phyloP scores from a whole-genome alignment of 257 asterid species.

The Primulina eburnea region DNA sequence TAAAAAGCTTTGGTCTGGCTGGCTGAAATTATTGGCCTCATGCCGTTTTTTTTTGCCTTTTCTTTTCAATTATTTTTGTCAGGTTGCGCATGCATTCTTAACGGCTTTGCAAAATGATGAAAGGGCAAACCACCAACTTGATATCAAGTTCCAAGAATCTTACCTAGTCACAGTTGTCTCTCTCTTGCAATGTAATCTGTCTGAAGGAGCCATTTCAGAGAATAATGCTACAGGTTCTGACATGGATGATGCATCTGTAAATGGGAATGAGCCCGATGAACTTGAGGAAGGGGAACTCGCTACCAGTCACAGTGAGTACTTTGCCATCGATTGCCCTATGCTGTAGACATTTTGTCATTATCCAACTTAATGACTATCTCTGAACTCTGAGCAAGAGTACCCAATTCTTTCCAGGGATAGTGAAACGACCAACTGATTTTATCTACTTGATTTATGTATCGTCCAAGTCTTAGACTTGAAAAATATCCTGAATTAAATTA shows the following conservation, averaged over 20 bases:
- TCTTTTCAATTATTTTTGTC: constrained; percentile 27
- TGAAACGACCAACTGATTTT: neutral
- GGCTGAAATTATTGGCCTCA: neutral
- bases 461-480: constrained; percentile 2
- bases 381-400: neutral
- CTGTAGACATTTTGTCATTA: neutral
- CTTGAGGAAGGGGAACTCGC: constrained; percentile 98
- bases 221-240: constrained; percentile 37
- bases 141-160: constrained; percentile 96
- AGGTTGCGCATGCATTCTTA: constrained; percentile 89
- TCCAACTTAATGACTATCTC: neutral
- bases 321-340: constrained; percentile 3
- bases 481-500: constrained; percentile 9
- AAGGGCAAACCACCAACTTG: constrained; percentile 92
- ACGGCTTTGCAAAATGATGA: constrained; percentile 95
- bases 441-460: constrained; percentile 19
- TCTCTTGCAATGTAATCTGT: constrained; percentile 82
- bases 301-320: constrained; percentile 61
- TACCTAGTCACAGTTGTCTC: constrained; percentile 79
- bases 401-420: neutral
- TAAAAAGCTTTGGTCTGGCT: constrained; percentile 18
- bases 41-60: neutral
- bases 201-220: constrained; percentile 85
- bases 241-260: constrained; percentile 32
- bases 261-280: constrained; percentile 52